phyloP scores from a whole-genome alignment of 2,329 filamentous ascomycete species.

The Trichoderma sp. region DNA sequence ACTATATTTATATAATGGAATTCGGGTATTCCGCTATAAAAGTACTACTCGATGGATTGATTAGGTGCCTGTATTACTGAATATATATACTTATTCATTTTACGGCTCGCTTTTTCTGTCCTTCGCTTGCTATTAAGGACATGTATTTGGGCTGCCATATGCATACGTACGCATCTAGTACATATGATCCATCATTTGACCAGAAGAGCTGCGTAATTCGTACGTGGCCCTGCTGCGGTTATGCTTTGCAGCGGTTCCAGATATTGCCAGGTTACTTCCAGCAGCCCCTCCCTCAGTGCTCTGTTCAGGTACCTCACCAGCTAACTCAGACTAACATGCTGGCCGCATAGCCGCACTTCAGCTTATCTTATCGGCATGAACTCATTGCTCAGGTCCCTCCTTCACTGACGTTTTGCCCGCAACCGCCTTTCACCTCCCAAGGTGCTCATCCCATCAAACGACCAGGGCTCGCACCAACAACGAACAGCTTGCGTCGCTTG shows the following conservation, averaged over 20 bases:
- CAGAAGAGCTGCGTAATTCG: neutral
- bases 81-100: no score
- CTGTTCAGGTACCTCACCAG: neutral
- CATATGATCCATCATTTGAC: neutral
- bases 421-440: neutral
- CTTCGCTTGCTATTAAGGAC: neutral
- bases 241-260: neutral
- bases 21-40: no score
- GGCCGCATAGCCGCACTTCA: neutral
- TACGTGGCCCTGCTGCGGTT: neutral
- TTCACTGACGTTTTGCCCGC: neutral
- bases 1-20: no score
- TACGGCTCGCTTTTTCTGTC: no score
- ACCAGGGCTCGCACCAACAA: neutral
- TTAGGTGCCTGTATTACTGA: no score
- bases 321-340: neutral
- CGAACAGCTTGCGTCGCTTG: slow-evolving; percentile 1
- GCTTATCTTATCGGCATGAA: slow-evolving; percentile 16
- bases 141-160: neutral
- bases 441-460: neutral
- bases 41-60: no score
- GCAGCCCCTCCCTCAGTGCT: neutral
- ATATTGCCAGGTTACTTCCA: neutral
- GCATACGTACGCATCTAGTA: neutral
- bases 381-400: neutral